These are phyloP conservation scores for Phytophthora pisi DNA, from an alignment of 352 stramenopile species.

Conservation along the genomic window DNA sequence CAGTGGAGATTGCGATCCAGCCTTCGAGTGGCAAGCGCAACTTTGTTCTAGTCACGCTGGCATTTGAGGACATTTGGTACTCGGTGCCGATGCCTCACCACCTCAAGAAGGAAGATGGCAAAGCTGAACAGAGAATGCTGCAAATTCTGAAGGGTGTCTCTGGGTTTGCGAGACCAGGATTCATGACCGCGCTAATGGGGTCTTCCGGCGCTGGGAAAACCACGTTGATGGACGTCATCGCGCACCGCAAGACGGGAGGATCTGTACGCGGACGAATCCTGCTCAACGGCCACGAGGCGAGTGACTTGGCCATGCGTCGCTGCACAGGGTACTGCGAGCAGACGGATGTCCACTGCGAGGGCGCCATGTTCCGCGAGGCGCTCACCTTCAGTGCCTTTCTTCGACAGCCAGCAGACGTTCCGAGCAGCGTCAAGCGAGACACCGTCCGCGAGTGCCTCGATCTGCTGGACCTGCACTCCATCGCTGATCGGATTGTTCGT, in stretches of 20 bases:
- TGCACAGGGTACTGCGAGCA: conserved; percentile 56
- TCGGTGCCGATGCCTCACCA: conserved; percentile 43
- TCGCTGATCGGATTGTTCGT: conserved; percentile 46
- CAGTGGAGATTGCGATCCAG: conserved; percentile 22
- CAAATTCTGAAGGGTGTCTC: conserved; percentile 83
- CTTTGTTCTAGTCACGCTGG: conserved; percentile 48
- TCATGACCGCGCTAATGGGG: conserved; percentile 70
- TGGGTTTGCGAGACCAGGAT: conserved; percentile 53
- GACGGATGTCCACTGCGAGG: conserved; percentile 54
- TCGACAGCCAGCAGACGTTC: conserved; percentile 48
- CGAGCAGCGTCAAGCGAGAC: conserved; percentile 38
- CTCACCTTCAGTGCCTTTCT: conserved; percentile 91
- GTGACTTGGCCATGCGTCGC: conserved; percentile 48
- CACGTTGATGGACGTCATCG: conserved; percentile 47
- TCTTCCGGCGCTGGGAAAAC: conserved; percentile 54
- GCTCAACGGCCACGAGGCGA: conserved; percentile 55
- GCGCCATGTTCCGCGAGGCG: conserved; percentile 88
- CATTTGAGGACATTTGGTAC: conserved; percentile 51
- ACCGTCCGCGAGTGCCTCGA: conserved; percentile 85
- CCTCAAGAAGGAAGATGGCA: conserved; percentile 29
- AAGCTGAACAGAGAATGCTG: conserved; percentile 44
- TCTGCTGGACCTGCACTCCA: conserved; percentile 71
- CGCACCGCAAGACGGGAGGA: conserved; percentile 43
- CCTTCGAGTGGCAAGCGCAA: conserved; percentile 11
- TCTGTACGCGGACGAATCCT: conserved; percentile 53